Conservation (phyloP, 164 flowering plant species). For the Liriodendron chinense region DNA sequence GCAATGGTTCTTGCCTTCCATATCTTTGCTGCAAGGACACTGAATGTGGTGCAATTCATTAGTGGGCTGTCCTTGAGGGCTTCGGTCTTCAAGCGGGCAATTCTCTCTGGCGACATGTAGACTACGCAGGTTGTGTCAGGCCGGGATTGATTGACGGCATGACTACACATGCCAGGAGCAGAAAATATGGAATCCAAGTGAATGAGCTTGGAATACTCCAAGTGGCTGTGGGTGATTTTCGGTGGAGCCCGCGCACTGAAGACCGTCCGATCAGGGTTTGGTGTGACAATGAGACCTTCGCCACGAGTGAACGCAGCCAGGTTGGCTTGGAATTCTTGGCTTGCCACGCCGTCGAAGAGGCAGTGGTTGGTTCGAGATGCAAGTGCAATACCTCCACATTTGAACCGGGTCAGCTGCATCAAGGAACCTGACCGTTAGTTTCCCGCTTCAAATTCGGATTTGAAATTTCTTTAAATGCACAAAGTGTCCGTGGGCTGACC, state of each 20-base stretch:
- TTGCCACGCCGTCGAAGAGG: constrained; percentile 22
- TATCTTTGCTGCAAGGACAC: constrained; percentile 13
- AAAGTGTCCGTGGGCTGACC: too few relatives aligned
- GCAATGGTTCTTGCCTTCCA: constrained; percentile 18
- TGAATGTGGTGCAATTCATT: constrained; percentile 12
- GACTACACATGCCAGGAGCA: not conserved
- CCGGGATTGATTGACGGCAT: not conserved
- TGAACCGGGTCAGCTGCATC: constrained; percentile 28
- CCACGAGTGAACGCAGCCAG: constrained; percentile 27
- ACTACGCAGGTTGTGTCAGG: constrained; percentile 1
- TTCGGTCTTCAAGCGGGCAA: constrained; percentile 16
- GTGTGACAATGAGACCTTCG: constrained; percentile 13
- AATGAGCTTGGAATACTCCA: constrained; percentile 23
- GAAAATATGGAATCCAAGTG: constrained; percentile 4
- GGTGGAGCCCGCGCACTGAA: constrained; percentile 29
- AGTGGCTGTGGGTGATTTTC: constrained; percentile 22
- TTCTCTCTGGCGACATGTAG: constrained; percentile 16
- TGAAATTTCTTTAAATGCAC: not conserved
- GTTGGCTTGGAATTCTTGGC: constrained; percentile 18
- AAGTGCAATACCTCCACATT: constrained; percentile 31
- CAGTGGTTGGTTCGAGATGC: constrained; percentile 29
- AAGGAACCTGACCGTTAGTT: not conserved
- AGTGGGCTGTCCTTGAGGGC: constrained; percentile 9
- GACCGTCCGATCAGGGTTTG: constrained; percentile 24
- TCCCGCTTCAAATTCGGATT: not conserved